phyloP scores from a whole-genome alignment of 2,329 filamentous ascomycete species.

The Talaromyces sp. region DNA sequence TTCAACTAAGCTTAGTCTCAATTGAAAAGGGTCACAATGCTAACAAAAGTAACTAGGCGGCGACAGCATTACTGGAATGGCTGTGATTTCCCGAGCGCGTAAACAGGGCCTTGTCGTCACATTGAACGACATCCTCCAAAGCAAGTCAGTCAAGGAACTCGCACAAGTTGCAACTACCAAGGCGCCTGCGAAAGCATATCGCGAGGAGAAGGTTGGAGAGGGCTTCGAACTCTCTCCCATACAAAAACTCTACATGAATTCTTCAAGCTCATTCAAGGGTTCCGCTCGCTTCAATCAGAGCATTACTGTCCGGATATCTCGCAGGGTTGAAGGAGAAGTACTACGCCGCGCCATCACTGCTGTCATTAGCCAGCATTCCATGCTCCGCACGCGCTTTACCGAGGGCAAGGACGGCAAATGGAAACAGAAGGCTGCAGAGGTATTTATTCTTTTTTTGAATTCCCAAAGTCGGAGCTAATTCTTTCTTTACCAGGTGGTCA shows the following conservation, averaged over 20 bases:
- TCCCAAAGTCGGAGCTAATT: constrained; percentile 10
- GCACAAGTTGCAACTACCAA: constrained; percentile 27
- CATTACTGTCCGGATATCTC: constrained; percentile 36
- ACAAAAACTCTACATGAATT: constrained; percentile 37
- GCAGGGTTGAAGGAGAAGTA: constrained; percentile 23
- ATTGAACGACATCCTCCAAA: constrained; percentile 39
- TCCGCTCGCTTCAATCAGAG: constrained; percentile 38
- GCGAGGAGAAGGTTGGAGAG: constrained; percentile 31
- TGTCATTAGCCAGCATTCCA: constrained; percentile 37
- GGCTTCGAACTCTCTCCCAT: constrained; percentile 38
- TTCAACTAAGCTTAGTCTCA: not conserved
- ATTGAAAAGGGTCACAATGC: not conserved
- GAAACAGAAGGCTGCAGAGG: constrained; percentile 31
- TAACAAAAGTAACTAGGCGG: constrained; percentile 32
- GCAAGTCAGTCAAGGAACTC: constrained; percentile 35
- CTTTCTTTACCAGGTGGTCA: constrained; percentile 27
- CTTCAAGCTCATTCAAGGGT: constrained; percentile 24
- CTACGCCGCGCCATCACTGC: constrained; percentile 32
- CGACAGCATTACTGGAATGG: constrained; percentile 45
- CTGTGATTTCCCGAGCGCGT: constrained; percentile 40
- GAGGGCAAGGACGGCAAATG: constrained; percentile 24
- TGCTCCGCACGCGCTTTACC: constrained; percentile 37
- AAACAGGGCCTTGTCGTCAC: constrained; percentile 37
- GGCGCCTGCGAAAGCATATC: constrained; percentile 12
- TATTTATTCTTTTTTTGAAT: constrained; percentile 15